phyloP scores from a whole-genome alignment of 2,329 filamentous ascomycete species.

The Fusarium compactum region DNA sequence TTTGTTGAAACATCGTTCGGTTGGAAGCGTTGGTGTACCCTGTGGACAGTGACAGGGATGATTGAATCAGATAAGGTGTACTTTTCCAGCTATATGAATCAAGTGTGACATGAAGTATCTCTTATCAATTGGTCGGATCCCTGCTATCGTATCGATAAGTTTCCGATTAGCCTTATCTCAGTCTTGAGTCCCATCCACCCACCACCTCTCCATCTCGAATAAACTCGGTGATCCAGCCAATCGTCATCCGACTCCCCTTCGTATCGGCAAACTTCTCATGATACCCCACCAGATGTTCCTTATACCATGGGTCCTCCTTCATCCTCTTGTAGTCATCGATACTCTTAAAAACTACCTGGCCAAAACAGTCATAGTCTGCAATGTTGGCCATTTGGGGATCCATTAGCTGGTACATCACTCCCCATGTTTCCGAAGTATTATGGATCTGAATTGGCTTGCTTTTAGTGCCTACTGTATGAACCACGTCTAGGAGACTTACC shows the following conservation, averaged over 20 bases:
- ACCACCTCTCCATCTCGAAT: no score
- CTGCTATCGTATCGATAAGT: no score
- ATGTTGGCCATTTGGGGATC: background rate
- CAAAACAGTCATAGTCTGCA: background rate
- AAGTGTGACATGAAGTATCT: no score
- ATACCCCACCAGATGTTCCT: background rate
- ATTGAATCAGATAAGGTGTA: no score
- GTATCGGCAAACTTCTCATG: background rate
- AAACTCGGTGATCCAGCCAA: no score
- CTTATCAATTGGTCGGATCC: no score
- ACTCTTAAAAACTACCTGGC: background rate
- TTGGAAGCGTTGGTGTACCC: no score
- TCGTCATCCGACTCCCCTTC: background rate
- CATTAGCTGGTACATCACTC: background rate
- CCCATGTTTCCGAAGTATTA: background rate
- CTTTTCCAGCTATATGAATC: no score
- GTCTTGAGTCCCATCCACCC: no score
- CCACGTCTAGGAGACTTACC: background rate
- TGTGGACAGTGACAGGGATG: no score
- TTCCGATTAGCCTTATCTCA: no score
- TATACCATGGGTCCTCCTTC: background rate
- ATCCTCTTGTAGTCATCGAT: background rate
- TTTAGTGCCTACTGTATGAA: fast-evolving
- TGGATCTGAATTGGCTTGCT: background rate
- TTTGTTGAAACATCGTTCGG: no score